Evolutionary conservation across 495 filamentous ascomycete genomes (phyloP).

Genomic region (Penicillium paradoxum): DNA sequence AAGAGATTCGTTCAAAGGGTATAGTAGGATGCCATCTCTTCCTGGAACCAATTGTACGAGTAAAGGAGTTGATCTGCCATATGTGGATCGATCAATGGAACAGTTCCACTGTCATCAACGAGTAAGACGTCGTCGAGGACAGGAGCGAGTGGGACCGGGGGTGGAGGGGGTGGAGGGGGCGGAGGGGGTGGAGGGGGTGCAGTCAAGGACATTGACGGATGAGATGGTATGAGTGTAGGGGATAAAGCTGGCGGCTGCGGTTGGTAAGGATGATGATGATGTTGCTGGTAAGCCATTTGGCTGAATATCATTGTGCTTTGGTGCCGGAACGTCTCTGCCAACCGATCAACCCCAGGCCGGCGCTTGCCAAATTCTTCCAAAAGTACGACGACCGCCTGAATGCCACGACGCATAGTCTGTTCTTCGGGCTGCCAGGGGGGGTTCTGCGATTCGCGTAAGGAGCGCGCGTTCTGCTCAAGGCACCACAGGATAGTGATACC

Average conservation of each 20-base stretch:
- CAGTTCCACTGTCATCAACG: slow-evolving; percentile 31
- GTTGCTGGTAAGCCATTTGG: slow-evolving; percentile 39
- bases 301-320: slow-evolving; percentile 47
- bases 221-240: slow-evolving; percentile 21
- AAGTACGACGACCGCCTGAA: slow-evolving; percentile 43
- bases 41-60: slow-evolving; percentile 44
- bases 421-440: slow-evolving; percentile 43
- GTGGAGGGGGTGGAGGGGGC: slow-evolving; percentile 27
- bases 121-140: slow-evolving; percentile 41
- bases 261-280: slow-evolving; percentile 20
- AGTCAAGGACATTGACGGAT: slow-evolving; percentile 18
- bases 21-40: slow-evolving; percentile 45
- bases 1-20: slow-evolving; percentile 27
- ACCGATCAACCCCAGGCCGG: slow-evolving; percentile 43
- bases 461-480: slow-evolving; percentile 43
- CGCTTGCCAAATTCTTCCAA: slow-evolving; percentile 47
- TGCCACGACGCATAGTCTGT: slow-evolving; percentile 42
- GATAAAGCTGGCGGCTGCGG: slow-evolving; percentile 18
- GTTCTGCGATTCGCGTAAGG: slow-evolving; percentile 35
- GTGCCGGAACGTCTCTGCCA: slow-evolving; percentile 42
- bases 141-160: slow-evolving; percentile 39
- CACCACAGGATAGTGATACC: slow-evolving; percentile 48
- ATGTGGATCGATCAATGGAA: slow-evolving; percentile 38
- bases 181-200: slow-evolving; percentile 29
- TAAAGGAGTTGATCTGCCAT: slow-evolving; percentile 41